Conservation (phyloP, 1,284 basidiomycete species). For the Pseudozyma pruni region DNA sequence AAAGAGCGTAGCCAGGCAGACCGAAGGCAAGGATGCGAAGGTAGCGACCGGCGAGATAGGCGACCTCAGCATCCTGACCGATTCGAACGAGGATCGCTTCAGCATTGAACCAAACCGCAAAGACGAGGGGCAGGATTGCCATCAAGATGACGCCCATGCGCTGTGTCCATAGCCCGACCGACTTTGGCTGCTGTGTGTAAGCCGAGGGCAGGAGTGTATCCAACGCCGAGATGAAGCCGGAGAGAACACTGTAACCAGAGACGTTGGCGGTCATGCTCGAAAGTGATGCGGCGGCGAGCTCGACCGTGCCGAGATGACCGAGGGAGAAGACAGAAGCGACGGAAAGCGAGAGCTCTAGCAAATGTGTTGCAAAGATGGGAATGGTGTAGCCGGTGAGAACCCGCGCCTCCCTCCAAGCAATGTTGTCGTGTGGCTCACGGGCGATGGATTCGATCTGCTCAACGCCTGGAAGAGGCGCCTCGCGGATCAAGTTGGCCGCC, state of each 20-base stretch:
- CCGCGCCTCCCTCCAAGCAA: constrained; percentile 49
- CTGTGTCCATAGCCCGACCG: constrained; percentile 90
- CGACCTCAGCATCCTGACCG: constrained; percentile 87
- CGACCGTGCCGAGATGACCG: constrained; percentile 64
- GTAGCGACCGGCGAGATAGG: constrained; percentile 77
- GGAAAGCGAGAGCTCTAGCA: constrained; percentile 64
- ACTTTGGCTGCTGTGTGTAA: constrained; percentile 84
- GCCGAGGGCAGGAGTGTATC: constrained; percentile 90
- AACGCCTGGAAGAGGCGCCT: constrained; percentile 41
- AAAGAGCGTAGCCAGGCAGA: constrained; percentile 82
- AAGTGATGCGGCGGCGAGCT: constrained; percentile 63
- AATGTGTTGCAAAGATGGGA: constrained; percentile 62
- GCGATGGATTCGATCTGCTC: constrained; percentile 52
- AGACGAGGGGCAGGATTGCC: constrained; percentile 46
- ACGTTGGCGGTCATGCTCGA: constrained; percentile 66
- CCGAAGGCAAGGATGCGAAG: constrained; percentile 82
- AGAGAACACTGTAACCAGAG: constrained; percentile 63
- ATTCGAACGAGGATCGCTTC: constrained; percentile 81
- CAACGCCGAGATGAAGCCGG: constrained; percentile 80
- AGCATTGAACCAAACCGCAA: constrained; percentile 78
- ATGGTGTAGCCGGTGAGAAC: constrained; percentile 55
- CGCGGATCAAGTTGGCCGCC: constrained; percentile 35
- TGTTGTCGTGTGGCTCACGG: constrained; percentile 39
- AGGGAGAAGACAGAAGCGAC: constrained; percentile 62
- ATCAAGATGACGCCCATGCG: constrained; percentile 77